Base-by-base conservation (phyloP, 1,139 yeast genomes). In the Meyerozyma athensensis region DNA sequence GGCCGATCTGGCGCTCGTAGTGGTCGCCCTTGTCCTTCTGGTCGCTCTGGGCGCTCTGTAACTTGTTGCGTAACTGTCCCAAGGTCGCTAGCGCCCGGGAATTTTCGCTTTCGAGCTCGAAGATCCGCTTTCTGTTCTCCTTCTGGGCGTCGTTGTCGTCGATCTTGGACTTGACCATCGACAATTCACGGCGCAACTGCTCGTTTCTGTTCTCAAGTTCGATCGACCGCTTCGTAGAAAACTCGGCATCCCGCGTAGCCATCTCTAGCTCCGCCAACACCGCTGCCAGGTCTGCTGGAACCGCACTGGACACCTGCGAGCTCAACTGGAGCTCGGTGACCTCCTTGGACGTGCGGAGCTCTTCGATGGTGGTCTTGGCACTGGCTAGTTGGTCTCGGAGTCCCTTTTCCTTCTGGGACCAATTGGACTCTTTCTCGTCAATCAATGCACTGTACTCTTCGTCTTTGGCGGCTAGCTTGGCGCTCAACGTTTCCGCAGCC, bases 171-270 rank as follows among this genome's bases (percentile, higher is more conserved):
- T 63, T 63, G 12, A 17, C 10, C 13, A 33, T 30, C 26, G 85
- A 76, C 36, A 87, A 56, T 40, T 84, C 83, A 20, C 79, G 69
- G 42, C 89, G 74, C 42, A 89, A 66, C 39, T 79, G 81, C 52
- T 84, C 86, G 52, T 87, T 90, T 44, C 96, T 71, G 47, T 75
- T 76, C 55, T 87, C 96, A 38, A 89, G 72, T 48, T 84, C 89
- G 38, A 77, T 58, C 2, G 81, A 74, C 40, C 94, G 70, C 39
- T 77, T 67, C 49, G 86, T 86, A 28, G 87, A 77, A 19, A 78
- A 61, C 50, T 86, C 95, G 8, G 86, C 75, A 49, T 89, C 96
- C 44, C 86, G 74, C 2, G 81, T 72, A 8, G 86, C 72, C 31
- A 84, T 66, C 40, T 81, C 89, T 24, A 84, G 64, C 49, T 81